Evolutionary conservation across 2,329 filamentous ascomycete genomes (phyloP).

Genomic region (Fusarium duplospermum): DNA sequence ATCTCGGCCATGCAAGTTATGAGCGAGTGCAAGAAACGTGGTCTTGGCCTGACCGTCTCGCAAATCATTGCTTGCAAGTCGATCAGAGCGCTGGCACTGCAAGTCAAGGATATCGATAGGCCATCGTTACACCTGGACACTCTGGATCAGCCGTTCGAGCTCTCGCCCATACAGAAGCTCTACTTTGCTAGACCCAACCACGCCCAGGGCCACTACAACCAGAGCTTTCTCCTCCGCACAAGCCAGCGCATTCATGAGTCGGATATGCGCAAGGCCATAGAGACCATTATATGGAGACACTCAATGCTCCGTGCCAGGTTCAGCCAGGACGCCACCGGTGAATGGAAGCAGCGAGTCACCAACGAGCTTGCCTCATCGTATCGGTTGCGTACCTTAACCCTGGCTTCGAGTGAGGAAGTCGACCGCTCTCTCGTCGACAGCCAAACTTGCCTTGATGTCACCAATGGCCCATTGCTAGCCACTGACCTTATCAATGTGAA

Average conservation of each 20-base stretch:
- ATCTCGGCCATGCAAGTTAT: constrained; percentile 55
- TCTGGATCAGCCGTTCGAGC: constrained; percentile 5
- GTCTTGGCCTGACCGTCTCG: constrained; percentile 43
- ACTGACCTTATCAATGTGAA: constrained; percentile 22
- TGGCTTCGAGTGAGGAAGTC: not conserved
- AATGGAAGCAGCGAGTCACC: constrained; percentile 29
- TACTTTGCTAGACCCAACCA: constrained; percentile 31
- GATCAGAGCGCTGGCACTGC: constrained; percentile 18
- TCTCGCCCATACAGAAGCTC: constrained; percentile 36
- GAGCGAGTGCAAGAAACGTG: constrained; percentile 49
- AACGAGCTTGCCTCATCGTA: constrained; percentile 12
- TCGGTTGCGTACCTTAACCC: constrained; percentile 5
- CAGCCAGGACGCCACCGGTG: not conserved
- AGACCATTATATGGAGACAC: constrained; percentile 18
- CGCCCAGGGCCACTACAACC: constrained; percentile 33
- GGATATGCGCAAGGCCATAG: constrained; percentile 18
- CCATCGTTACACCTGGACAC: not conserved
- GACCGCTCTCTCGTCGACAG: constrained; percentile 4
- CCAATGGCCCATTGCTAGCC: constrained; percentile 15
- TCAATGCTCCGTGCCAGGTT: constrained; percentile 38
- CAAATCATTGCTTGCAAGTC: constrained; percentile 46
- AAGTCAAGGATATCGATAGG: constrained; percentile 23
- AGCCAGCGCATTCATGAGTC: not conserved
- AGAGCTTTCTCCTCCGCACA: constrained; percentile 35
- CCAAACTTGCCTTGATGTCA: constrained; percentile 27